Base-by-base conservation (phyloP, 305 asterid genomes). In the Ajuga reptans region DNA sequence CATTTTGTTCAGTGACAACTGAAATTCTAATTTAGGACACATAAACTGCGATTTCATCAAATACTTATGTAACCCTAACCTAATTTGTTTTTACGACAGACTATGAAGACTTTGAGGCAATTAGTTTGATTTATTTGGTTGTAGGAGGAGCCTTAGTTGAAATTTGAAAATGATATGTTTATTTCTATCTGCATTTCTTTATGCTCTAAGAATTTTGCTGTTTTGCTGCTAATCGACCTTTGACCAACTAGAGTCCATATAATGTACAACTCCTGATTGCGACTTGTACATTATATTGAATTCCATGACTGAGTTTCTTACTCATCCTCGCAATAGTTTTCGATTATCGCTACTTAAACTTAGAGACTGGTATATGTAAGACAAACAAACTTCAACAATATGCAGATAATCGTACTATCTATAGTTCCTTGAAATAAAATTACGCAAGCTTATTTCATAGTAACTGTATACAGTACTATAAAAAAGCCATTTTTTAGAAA, bases 111-210 rank as follows among this genome's bases (percentile, higher is more conserved):
- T 14, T 68, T 43, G 14, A 51, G 33, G 51, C 51, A 54, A 17
- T 42, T 29, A 52, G 47, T 31, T 72, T 47, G 49, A 52, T 52
- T 53, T 29, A n/a, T 45, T 43, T 54, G 56, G 55, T 64, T 57
- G 24, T 33, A 43, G 24, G 6, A 10, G 45, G 52, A 50, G 55
- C 49, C 17, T 29, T 63, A 29, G 29, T 17, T 53, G 63, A 72
- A 70, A 52, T 72, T 59, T 11, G 37, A 21, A 61, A 10, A 64
- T 15, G 0, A 31, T 31, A 5, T 31, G 6, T 5, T 31, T 18
- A 1, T 14, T 14, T 4, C 46, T 7, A 51, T 42, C n/a, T 45
- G 14, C 21, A 21, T 63, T 62, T 72, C 29, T 61, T 31, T 62
- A 10, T 52, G 43, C 56, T 41, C 27, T 37, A 55, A 55, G 4